A percentile compares a stretch with the other conserved stretches of the same genome.
Evolutionary conservation across 1,139 yeast genomes (phyloP).

Genomic region (Taphrina confusa): DNA sequence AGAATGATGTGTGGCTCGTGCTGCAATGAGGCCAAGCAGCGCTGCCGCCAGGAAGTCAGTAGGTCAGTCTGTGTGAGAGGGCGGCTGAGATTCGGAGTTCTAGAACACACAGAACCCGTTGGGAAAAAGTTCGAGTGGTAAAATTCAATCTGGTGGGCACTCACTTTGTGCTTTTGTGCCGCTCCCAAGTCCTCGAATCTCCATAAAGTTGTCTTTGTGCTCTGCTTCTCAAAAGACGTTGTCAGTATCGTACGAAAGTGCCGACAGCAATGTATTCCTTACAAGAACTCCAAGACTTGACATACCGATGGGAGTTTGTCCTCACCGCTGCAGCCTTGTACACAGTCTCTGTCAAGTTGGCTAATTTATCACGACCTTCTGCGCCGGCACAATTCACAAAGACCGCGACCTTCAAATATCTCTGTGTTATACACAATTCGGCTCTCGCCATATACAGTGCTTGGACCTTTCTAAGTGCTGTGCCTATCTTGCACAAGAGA

Average conservation of each 20-base stretch:
- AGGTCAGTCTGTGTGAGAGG: too few relatives aligned
- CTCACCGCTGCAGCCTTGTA: constrained; percentile 61
- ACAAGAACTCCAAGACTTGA: constrained; percentile 10
- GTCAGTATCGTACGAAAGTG: background rate
- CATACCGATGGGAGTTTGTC: constrained; percentile 27
- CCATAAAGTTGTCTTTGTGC: too few relatives aligned
- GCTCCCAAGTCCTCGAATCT: too few relatives aligned
- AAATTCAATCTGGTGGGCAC: too few relatives aligned
- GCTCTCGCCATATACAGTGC: constrained; percentile 65
- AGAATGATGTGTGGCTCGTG: too few relatives aligned
- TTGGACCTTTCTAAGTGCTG: constrained; percentile 59
- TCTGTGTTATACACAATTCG: constrained; percentile 65
- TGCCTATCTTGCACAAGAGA: constrained; percentile 37
- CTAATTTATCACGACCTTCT: constrained; percentile 53
- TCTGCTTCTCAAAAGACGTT: too few relatives aligned
- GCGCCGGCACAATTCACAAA: constrained; percentile 61
- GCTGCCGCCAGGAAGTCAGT: too few relatives aligned
- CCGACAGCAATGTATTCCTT: background rate
- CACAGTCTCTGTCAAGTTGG: constrained; percentile 60
- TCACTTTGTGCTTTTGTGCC: too few relatives aligned
- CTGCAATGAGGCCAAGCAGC: too few relatives aligned
- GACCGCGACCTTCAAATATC: constrained; percentile 53
- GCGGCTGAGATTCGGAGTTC: too few relatives aligned
- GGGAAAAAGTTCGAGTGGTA: too few relatives aligned
- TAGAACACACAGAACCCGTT: too few relatives aligned